These are phyloP conservation scores for Aspergillus bombycis DNA, from an alignment of 2,329 filamentous ascomycete species.

Conservation along the genomic window DNA sequence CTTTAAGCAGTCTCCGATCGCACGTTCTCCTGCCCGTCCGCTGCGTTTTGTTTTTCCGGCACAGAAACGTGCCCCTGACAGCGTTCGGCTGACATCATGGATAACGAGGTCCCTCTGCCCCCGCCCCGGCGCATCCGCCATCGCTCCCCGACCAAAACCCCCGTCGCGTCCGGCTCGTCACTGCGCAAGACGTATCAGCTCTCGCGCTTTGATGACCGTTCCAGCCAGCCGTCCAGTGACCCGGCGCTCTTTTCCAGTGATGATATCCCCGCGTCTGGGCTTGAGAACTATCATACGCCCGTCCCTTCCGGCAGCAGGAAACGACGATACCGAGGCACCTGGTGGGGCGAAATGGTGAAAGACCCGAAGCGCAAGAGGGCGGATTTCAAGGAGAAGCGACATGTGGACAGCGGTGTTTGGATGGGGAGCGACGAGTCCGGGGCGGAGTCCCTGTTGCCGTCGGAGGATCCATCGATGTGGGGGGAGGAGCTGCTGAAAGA, in stretches of 20 bases:
- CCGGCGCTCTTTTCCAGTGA: conserved; percentile 53
- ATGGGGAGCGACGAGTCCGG: conserved; percentile 51
- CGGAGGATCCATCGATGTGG: conserved; percentile 39
- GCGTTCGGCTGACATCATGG: conserved; percentile 30
- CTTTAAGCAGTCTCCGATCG: neutral
- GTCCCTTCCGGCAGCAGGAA: conserved; percentile 33
- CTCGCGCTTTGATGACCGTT: conserved; percentile 39
- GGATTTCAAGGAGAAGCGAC: conserved; percentile 48
- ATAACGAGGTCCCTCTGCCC: conserved; percentile 43
- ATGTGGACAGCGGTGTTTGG: conserved; percentile 52
- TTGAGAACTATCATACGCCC: conserved; percentile 47
- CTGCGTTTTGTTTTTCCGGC: neutral
- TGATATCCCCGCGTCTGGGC: conserved; percentile 48
- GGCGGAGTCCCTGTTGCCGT: conserved; percentile 35
- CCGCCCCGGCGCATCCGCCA: conserved; percentile 41
- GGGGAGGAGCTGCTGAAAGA: conserved; percentile 43
- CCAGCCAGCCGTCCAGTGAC: conserved; percentile 47
- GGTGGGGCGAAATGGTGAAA: conserved; percentile 47
- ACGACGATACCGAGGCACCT: conserved; percentile 48
- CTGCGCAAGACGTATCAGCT: conserved; percentile 30
- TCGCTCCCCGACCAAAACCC: conserved; percentile 33
- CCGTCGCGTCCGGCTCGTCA: conserved; percentile 21
- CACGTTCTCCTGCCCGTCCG: neutral
- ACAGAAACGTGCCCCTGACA: neutral
- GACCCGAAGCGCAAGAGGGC: conserved; percentile 43